Evolutionary conservation across 1,284 basidiomycete genomes (phyloP), one percentile per base, ranked within the genome.

Genomic region (Macrocystidia cucumis): DNA sequence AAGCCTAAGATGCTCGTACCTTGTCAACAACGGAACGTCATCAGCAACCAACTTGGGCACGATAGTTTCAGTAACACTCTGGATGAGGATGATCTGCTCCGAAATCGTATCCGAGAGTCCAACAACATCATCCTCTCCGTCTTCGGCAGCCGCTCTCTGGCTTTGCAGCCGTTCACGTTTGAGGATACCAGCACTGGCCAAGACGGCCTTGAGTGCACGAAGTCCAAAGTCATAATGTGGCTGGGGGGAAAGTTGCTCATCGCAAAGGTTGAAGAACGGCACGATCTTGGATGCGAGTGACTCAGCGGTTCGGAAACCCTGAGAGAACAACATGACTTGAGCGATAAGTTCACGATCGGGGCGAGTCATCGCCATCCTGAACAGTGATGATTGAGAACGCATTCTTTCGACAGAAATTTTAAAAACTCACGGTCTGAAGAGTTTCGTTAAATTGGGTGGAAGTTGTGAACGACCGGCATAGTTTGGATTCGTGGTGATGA

Each of bases 191-290:
- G 96, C 96, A 54, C 91, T 95, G 20, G 91, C 84, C 28, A 99
- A 72, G 2, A 99, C 96, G 22, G 93, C 87, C 61, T 99, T 99
- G 43, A 99, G 70, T 9, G 96, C 96, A 49, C 96, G 91, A 25
- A 99, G 72, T 62, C 96, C 96, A 56, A 99, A 99, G 65, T 99
- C 96, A 58, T 99, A 99, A 64, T 99, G 97, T 2, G 95, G 91
- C 55, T 98, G 96, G 22, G 88, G 81, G 2, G 93, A 98, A 19
- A 98, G 74, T 53, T 98, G 95, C 54, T 98, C 93, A 43, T 91
- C 82, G 51, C 95, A 98, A 38, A 99, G 81, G 54, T 95, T 96
- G 74, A 98, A 99, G 72, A 99, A 98, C 0, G 95, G 96, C 9
- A 99, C 95, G 39, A 99, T 88, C 64, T 98, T 98, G 39, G 90